Evolutionary conservation across 257 asterid genomes (phyloP).

Genomic region (Gentiana straminea): DNA sequence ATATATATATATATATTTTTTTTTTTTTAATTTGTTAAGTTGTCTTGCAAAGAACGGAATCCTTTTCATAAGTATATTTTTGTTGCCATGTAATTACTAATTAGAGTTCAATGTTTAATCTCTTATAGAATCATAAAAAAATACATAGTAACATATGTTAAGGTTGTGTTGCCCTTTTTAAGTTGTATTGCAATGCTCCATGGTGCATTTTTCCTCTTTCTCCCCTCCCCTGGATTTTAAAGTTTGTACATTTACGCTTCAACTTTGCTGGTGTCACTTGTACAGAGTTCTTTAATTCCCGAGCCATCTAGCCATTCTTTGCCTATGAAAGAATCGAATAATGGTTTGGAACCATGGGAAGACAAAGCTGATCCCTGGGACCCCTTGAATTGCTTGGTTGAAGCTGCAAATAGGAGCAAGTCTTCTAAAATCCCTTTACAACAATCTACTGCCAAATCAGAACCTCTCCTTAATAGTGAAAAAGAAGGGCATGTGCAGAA

Average conservation of each 20-base stretch:
- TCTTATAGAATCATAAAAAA: too few species aligned
- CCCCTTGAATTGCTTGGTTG: constrained; percentile 90
- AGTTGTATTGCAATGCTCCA: too few species aligned
- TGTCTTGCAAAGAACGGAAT: too few species aligned
- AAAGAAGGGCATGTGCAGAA: constrained; percentile 44
- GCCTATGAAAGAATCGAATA: constrained; percentile 40
- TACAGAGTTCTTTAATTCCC: constrained; percentile 52
- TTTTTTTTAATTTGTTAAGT: too few species aligned
- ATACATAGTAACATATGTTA: too few species aligned
- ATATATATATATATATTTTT: too few species aligned
- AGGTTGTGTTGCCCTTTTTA: too few species aligned
- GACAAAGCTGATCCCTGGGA: constrained; percentile 88
- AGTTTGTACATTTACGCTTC: neutral
- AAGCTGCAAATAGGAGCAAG: constrained; percentile 91
- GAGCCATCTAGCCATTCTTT: constrained; percentile 43
- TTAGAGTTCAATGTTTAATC: too few species aligned
- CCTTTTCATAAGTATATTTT: too few species aligned
- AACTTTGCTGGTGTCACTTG: constrained; percentile 13
- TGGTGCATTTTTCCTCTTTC: neutral
- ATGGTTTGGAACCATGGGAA: constrained; percentile 52
- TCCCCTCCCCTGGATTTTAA: neutral
- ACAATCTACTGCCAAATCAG: constrained; percentile 54
- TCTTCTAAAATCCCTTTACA: constrained; percentile 47
- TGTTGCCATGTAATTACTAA: too few species aligned
- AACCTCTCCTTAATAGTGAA: constrained; percentile 35